Evolutionary conservation across 2,329 filamentous ascomycete genomes (phyloP).

Genomic region (Chrysoporthe deuterocubensis): DNA sequence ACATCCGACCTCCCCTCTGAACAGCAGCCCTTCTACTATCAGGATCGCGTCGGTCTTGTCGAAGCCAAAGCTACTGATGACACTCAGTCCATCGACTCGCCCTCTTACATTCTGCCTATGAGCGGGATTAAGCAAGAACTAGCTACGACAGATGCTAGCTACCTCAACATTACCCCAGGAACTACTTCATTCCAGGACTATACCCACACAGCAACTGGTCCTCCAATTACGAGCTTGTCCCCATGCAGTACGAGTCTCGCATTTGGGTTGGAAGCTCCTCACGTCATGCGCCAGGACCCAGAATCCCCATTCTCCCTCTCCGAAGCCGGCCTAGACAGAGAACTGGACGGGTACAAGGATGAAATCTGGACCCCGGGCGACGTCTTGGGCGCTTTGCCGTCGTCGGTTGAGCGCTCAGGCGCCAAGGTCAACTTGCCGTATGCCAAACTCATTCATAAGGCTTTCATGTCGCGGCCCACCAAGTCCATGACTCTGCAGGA

Average conservation of each 20-base stretch:
- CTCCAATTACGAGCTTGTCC: constrained; percentile 8
- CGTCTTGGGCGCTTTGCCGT: constrained; percentile 5
- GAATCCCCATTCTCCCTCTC: not conserved
- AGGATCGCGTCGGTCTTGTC: not conserved
- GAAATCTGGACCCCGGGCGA: constrained; percentile 7
- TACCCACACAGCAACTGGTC: not conserved
- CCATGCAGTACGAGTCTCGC: constrained; percentile 17
- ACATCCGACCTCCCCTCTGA: not conserved
- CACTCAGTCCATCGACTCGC: not conserved
- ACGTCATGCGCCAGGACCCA: not conserved
- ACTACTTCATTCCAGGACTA: not conserved
- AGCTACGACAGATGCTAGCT: not conserved
- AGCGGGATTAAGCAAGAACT: not conserved
- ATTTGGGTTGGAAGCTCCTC: constrained; percentile 6
- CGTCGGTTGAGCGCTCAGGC: constrained; percentile 22
- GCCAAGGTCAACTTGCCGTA: constrained; percentile 66
- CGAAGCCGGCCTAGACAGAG: not conserved
- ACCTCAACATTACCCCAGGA: not conserved
- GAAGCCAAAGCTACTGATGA: not conserved
- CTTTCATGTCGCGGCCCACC: constrained; percentile 68
- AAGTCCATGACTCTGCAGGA: constrained; percentile 80
- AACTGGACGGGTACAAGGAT: not conserved
- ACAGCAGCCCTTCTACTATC: not conserved
- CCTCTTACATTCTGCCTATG: not conserved
- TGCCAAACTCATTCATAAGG: constrained; percentile 77